Evolutionary conservation across 2,329 filamentous ascomycete genomes (phyloP), one percentile per base, ranked within the genome.

Genomic region (Colletotrichum acutatum): DNA sequence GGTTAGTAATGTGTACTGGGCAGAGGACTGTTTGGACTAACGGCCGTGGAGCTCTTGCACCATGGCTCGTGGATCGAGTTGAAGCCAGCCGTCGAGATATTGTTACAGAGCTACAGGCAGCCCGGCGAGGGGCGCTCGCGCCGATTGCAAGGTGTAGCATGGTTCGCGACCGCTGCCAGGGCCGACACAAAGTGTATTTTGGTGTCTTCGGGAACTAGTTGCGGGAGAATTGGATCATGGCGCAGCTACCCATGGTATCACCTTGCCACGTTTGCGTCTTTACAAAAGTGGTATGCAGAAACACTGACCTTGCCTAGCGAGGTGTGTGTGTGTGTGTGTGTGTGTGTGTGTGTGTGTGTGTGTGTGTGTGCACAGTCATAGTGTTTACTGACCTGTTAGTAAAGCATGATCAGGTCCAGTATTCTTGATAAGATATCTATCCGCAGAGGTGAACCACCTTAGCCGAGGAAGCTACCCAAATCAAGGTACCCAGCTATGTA

Each of bases 101-200:
- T 11, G 26, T 14, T 19, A 30, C 30, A 9, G 53, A 30, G 12
- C 19, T 53, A 22, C 19, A 28, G 26, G 46, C 46, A 34, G 46
- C 37, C 32, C n/a, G 16, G 12, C 57, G 49, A 63, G 46, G 60
- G 60, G 26, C 22, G 26, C 14, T 34, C 28, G n/a, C 42, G 42
- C 60, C 26, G 60, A 11, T 30, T 63, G 60, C 42, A 34, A 53
- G 14, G 26, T 32, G 60, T 63, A 34, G 28, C 60, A 63, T 63
- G 30, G 28, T 19, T 30, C 12, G 19, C 22, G 16, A 32, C 32
- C 30, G 60, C 60, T 62, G 22, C 46, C 60, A n/a, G 32, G 5
- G 49, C 4, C 12, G 19, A 19, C 28, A 11, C 24, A 14, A 9
- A 32, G 60, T 16, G 30, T 24, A 9, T 26, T 4, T n/a, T 26